Conservation (phyloP, 495 filamentous ascomycete species). For the Aspergillus asperescens region DNA sequence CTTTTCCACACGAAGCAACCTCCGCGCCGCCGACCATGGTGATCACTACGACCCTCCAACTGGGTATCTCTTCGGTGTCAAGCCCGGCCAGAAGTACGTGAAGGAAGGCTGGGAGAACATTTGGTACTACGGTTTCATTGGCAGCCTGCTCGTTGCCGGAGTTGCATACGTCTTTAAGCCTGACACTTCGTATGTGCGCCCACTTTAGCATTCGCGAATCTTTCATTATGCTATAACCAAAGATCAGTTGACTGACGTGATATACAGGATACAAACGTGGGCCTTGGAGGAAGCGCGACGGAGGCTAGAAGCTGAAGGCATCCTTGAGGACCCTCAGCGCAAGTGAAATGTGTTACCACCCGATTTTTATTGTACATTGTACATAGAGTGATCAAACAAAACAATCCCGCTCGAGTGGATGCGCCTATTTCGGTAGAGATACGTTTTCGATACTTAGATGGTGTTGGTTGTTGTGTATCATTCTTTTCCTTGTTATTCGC, state of each 20-base stretch:
- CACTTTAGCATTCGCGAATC: neutral
- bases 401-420: slow-evolving; percentile 31
- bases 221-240: neutral
- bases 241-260: slow-evolving; percentile 20
- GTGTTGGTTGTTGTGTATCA: slow-evolving; percentile 32
- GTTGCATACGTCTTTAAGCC: slow-evolving; percentile 95
- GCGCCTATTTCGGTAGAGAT: slow-evolving; percentile 31
- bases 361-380: slow-evolving; percentile 40
- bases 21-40: slow-evolving; percentile 55
- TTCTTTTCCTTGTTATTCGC: slow-evolving; percentile 24
- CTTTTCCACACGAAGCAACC: slow-evolving; percentile 41
- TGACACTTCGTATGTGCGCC: slow-evolving; percentile 82
- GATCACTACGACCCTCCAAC: slow-evolving; percentile 83
- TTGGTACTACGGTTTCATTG: slow-evolving; percentile 85
- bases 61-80: slow-evolving; percentile 86
- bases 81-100: slow-evolving; percentile 88
- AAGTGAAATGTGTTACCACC: slow-evolving; percentile 24
- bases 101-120: slow-evolving; percentile 94
- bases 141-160: slow-evolving; percentile 65
- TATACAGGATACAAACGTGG: slow-evolving; percentile 92
- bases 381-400: slow-evolving; percentile 43
- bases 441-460: slow-evolving; percentile 38
- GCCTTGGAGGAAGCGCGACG: slow-evolving; percentile 92
- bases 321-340: slow-evolving; percentile 69
- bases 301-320: slow-evolving; percentile 90